Percentiles rank a stretch among this genome's conserved stretches.
These are phyloP conservation scores for Bipolaris sorokiniana DNA, from an alignment of 2,329 filamentous ascomycete genomes.

Conservation along the genomic window DNA sequence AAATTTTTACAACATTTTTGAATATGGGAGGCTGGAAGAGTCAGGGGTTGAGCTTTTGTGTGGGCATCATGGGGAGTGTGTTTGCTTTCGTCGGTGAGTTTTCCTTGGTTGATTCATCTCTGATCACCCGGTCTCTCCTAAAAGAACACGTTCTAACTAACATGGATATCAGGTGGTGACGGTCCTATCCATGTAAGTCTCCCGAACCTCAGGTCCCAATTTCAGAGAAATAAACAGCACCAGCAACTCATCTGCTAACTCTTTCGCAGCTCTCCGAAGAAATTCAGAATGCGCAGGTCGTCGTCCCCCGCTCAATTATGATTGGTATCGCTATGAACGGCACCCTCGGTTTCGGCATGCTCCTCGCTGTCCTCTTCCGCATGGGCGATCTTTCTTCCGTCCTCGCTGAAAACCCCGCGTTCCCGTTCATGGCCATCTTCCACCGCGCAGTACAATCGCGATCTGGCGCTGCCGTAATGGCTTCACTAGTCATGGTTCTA, in stretches of 20 bases:
- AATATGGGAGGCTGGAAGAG: constrained; percentile 55
- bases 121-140: not conserved
- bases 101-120: not conserved
- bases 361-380: constrained; percentile 36
- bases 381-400: constrained; percentile 44
- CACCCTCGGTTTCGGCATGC: constrained; percentile 46
- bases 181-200: constrained; percentile 46
- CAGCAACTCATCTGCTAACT: not conserved
- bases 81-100: constrained; percentile 45
- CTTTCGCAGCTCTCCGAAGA: constrained; percentile 40
- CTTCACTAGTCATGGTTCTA: constrained; percentile 36
- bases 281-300: constrained; percentile 36
- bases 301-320: constrained; percentile 48
- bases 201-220: too few relatives aligned
- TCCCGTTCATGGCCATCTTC: constrained; percentile 57
- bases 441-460: constrained; percentile 31
- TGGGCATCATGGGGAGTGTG: constrained; percentile 47
- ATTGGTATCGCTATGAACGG: constrained; percentile 49
- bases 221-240: not conserved
- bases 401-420: constrained; percentile 50
- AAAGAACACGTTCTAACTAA: not conserved
- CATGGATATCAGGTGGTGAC: constrained; percentile 27
- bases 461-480: constrained; percentile 55
- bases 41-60: constrained; percentile 51
- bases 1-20: constrained; percentile 55